Evolutionary conservation across 805 yeast species (phyloP), one percentile per base, ranked within the genome.

Genomic region (Babjeviella inositovora): DNA sequence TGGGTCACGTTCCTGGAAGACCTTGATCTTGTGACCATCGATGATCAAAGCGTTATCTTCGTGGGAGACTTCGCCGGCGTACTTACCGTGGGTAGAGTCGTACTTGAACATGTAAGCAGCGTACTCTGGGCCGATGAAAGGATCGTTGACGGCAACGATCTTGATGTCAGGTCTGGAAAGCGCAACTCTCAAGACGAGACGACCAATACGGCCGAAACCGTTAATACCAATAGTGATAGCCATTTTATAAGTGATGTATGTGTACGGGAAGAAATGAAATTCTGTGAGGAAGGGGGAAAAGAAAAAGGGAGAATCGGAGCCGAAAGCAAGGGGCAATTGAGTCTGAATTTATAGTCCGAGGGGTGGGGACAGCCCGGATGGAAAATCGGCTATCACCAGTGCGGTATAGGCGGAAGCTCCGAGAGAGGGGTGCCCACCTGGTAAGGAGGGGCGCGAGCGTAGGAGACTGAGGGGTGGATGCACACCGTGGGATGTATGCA

Each of bases 71-170:
- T 60, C 69, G 45, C 94, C 94, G 46, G 60, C 53, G 74, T 53
- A 82, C 49, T 60, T 62, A 45, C 93, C 92, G 64, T 81, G 94
- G 37, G 93, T 81, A 31, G 93, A 79, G 58, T 81, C 94, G 60
- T 80, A 81, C 66, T 81, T 82, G 79, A 81, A 80, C 82, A 81
- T 71, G 70, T 81, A 81, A 34, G 93, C 79, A 45, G 93, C 93
- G 57, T 81, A 81, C 39, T 81, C 93, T 31, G 90, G 66, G 32
- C 70, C 70, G 44, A 81, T 82, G 66, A 79, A 81, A 33, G 94
- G 94, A 55, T 82, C 90, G 55, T 82, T 82, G 67, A 82, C 61
- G 37, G 92, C 92, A 35, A 79, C 80, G 35, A 82, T 75, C 42
- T 76, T 66, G 45, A 82, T 73, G 57, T 74, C 84, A 28, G 60